These are phyloP conservation scores for Hypholoma sublateritium DNA, from an alignment of 768 basidiomycete genomes.

Conservation along the genomic window DNA sequence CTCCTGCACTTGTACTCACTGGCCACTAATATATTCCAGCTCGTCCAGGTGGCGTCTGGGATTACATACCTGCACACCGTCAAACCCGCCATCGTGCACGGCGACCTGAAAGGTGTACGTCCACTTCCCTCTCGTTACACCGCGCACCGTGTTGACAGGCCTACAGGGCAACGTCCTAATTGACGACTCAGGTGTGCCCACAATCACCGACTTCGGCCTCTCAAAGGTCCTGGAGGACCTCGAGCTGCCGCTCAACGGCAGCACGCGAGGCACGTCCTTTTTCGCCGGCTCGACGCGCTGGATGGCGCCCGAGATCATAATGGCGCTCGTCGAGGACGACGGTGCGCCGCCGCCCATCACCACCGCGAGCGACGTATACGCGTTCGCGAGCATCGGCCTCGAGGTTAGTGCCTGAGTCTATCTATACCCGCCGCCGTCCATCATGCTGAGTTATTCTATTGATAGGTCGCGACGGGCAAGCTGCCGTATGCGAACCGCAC, in stretches of 20 bases:
- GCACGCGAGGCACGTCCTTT: conserved; percentile 35
- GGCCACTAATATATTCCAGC: conserved; percentile 26
- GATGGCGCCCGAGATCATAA: conserved; percentile 61
- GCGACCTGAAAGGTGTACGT: conserved; percentile 61
- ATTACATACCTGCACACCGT: conserved; percentile 57
- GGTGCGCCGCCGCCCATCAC: conserved; percentile 42
- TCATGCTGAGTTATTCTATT: not conserved
- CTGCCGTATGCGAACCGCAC: conserved; percentile 52
- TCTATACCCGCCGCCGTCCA: no score
- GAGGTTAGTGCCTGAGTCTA: no score
- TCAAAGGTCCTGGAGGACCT: conserved; percentile 59
- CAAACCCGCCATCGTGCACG: conserved; percentile 55
- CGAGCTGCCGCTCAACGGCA: conserved; percentile 26
- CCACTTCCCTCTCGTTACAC: not conserved
- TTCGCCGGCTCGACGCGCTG: conserved; percentile 50
- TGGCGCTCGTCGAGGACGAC: conserved; percentile 49
- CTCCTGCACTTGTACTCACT: not conserved
- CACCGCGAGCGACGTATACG: conserved; percentile 57
- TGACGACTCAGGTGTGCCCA: conserved; percentile 46
- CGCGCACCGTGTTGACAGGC: not conserved
- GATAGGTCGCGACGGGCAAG: conserved; percentile 49
- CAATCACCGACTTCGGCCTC: conserved; percentile 64
- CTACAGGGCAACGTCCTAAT: conserved; percentile 59
- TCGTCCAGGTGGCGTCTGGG: conserved; percentile 56
- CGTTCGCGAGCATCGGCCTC: conserved; percentile 58